Evolutionary conservation across 768 basidiomycete genomes (phyloP).

Genomic region (Roridomyces roridus): DNA sequence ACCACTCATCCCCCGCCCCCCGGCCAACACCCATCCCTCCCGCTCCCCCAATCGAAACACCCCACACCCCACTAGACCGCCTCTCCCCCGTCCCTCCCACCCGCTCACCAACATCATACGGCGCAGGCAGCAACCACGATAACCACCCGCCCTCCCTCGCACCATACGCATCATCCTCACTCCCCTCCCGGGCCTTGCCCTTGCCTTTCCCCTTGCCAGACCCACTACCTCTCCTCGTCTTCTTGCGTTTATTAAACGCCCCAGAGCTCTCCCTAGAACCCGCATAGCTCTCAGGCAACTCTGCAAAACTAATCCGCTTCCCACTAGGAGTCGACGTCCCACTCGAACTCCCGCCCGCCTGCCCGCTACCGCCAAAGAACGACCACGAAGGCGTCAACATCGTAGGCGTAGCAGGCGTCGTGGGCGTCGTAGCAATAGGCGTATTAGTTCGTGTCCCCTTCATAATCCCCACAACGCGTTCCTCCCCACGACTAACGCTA

Average conservation of each 20-base stretch:
- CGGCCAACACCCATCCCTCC: conserved; percentile 19
- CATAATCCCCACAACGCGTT: conserved; percentile 16
- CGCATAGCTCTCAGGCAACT: conserved; percentile 72
- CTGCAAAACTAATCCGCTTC: conserved; percentile 81
- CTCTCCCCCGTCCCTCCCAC: conserved; percentile 17
- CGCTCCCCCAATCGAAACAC: conserved; percentile 8
- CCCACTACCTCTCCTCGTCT: conserved; percentile 37
- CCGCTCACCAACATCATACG: conserved; percentile 33
- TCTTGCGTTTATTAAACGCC: conserved; percentile 38
- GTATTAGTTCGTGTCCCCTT: conserved; percentile 3
- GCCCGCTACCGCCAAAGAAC: conserved; percentile 12
- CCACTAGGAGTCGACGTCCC: conserved; percentile 50
- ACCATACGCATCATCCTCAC: not conserved
- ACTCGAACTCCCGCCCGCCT: conserved; percentile 27
- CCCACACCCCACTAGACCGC: conserved; percentile 8
- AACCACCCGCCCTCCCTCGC: conserved; percentile 19
- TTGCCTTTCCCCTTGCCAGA: conserved; percentile 35
- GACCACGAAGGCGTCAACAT: conserved; percentile 27
- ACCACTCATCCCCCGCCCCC: conserved; percentile 59
- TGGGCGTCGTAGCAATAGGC: conserved; percentile 39
- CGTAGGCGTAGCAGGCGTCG: conserved; percentile 30
- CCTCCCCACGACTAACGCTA: conserved; percentile 33
- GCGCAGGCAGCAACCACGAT: conserved; percentile 22
- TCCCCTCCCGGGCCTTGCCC: conserved; percentile 27
- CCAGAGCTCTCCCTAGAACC: conserved; percentile 32